Percentiles rank a stretch among this genome's conserved stretches.
These are phyloP conservation scores for Pythium angustatum DNA, from an alignment of 352 stramenopile species.

Conservation along the genomic window DNA sequence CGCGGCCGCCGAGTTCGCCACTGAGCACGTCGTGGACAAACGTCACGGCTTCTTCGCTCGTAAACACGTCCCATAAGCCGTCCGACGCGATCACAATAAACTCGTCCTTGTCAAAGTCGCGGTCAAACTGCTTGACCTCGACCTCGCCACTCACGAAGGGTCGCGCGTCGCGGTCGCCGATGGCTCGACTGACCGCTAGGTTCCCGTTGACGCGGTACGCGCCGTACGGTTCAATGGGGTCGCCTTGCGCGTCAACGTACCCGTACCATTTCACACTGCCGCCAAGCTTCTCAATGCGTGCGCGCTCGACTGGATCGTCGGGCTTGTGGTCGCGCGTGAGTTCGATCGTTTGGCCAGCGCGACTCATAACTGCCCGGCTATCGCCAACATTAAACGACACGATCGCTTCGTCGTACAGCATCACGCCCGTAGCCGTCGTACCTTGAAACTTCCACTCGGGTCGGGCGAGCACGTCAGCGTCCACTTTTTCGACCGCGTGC, in stretches of 20 bases:
- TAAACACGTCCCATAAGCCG: constrained; percentile 94
- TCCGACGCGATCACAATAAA: constrained; percentile 94
- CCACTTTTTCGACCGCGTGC: constrained; percentile 49
- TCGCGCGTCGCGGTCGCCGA: constrained; percentile 88
- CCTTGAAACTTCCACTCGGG: constrained; percentile 82
- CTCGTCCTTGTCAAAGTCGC: constrained; percentile 81
- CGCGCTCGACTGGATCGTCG: constrained; percentile 76
- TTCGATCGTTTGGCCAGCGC: constrained; percentile 64
- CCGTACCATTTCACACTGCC: constrained; percentile 91
- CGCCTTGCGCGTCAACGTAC: constrained; percentile 76
- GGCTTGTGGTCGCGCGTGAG: constrained; percentile 91
- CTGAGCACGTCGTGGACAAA: constrained; percentile 91
- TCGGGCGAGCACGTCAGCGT: constrained; percentile 59
- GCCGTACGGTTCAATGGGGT: constrained; percentile 88
- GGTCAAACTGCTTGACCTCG: constrained; percentile 78
- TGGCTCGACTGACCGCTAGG: constrained; percentile 88
- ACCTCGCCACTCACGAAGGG: constrained; percentile 84
- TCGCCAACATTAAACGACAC: constrained; percentile 94
- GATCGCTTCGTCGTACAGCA: constrained; percentile 77
- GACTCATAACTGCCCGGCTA: constrained; percentile 92
- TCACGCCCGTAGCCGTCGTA: constrained; percentile 71
- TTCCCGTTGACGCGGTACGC: constrained; percentile 93
- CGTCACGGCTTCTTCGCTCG: constrained; percentile 87
- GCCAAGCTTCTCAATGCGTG: constrained; percentile 75
- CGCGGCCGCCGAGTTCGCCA: constrained; percentile 74